Base-by-base conservation (phyloP, 2,329 filamentous ascomycete species). In the Talaromyces funiculosus region DNA sequence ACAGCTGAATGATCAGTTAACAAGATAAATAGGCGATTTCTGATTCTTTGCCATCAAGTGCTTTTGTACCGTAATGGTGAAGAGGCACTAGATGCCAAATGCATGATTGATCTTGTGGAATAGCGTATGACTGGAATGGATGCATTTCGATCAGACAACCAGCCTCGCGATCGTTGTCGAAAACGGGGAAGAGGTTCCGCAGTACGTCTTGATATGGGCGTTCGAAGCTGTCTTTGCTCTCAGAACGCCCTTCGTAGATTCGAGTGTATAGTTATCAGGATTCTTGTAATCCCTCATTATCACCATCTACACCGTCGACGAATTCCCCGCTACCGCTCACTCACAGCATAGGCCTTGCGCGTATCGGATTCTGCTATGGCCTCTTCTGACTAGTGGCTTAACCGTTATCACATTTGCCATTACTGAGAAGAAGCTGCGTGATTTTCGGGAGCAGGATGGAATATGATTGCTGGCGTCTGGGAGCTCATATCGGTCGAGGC, bases 391-490 rank as follows among this genome's bases (percentile, higher is more conserved):
- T 66, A 20, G 60, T 67, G 16, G 62, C 60, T 0, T 42, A 54
- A 60, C 67, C 3, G 60, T 66, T 12, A 64, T 58, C 9, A 58
- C 60, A 0, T 67, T 65, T 55, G 57, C 57, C 18, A 47, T 26
- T 26, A 61, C 63, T 0, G 45, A 1, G 63, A 61, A 1, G 64
- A 37, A 1, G 58, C 61, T 7, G 61, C 67, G 42, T 68, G 66
- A 65, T 64, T 69, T 40, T 66, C 51, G 22, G 67, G 66, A n/a
- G 62, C 62, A 1, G 14, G 65, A 24, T 68, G 63, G 64, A 61
- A 66, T 55, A 43, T 63, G 2, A 49, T 57, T 75, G 62, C 38
- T 16, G 61, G 24, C n/a, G 56, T 61, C 7, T 68, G 61, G 63
- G 51, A 4, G 7, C 26, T n/a, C 16, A 53, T 53, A 18, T 20